Percentiles rank a stretch among this genome's conserved stretches.
Evolutionary conservation across 192 early-diverging fungal species (phyloP).

Genomic region (Coemansia sp.): DNA sequence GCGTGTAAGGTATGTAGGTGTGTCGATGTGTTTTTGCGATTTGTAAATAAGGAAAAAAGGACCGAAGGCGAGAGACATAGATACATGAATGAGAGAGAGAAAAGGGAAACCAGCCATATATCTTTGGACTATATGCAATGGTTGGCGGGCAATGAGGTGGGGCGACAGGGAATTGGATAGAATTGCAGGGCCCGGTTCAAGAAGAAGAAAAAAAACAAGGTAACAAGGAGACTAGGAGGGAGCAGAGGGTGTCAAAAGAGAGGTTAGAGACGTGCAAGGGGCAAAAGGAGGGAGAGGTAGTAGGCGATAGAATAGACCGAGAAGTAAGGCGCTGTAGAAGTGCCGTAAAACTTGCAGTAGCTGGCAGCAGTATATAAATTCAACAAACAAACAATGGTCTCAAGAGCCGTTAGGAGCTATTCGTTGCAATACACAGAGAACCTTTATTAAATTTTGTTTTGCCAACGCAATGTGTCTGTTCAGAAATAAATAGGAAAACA

Average conservation of each 20-base stretch:
- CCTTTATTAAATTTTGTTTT: background rate
- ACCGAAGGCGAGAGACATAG: background rate
- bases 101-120: background rate
- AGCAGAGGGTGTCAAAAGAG: background rate
- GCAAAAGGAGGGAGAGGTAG: background rate
- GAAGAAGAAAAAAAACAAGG: background rate
- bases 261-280: background rate
- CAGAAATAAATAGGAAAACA: background rate
- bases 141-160: background rate
- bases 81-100: background rate
- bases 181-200: background rate
- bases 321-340: slow-evolving; percentile 5
- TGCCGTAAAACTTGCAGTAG: slow-evolving; percentile 4
- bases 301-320: background rate
- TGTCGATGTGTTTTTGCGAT: background rate
- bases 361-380: slow-evolving; percentile 7
- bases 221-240: background rate
- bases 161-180: background rate
- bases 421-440: background rate
- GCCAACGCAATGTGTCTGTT: background rate
- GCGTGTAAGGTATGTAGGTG: background rate
- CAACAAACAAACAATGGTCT: background rate
- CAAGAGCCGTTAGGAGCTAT: background rate
- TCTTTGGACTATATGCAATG: background rate
- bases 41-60: background rate